phyloP scores from a whole-genome alignment of 2,329 filamentous ascomycete genomes.

The Biscogniauxia marginata region DNA sequence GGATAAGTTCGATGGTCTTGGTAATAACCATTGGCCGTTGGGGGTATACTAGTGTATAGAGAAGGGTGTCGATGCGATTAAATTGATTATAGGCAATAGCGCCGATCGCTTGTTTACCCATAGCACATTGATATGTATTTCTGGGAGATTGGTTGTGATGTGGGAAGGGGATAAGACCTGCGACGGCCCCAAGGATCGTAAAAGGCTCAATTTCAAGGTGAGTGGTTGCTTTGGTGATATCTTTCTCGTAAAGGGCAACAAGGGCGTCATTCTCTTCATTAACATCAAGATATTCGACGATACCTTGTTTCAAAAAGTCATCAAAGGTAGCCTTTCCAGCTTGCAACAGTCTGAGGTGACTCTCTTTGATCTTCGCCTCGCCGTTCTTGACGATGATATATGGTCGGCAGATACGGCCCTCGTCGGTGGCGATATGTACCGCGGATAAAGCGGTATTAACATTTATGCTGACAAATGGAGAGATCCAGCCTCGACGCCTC shows the following conservation, averaged over 20 bases:
- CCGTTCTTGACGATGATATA: conserved; percentile 93
- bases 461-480: conserved; percentile 94
- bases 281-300: conserved; percentile 95
- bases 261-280: conserved; percentile 98
- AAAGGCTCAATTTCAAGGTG: conserved; percentile 98
- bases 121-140: conserved; percentile 99
- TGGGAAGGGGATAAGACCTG: conserved; percentile 93
- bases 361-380: conserved; percentile 73
- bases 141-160: conserved; percentile 98
- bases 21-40: conserved; percentile 98
- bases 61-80: conserved; percentile 89
- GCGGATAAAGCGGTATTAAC: conserved; percentile 91
- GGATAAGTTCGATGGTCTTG: conserved; percentile 92
- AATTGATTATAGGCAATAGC: conserved; percentile 98
- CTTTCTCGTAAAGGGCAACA: conserved; percentile 83
- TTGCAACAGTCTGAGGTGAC: conserved; percentile 78
- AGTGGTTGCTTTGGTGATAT: conserved; percentile 80
- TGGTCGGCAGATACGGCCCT: conserved; percentile 92
- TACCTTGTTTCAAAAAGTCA: conserved; percentile 83
- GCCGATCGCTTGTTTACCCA: conserved; percentile 99
- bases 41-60: conserved; percentile 96
- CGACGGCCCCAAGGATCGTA: conserved; percentile 91
- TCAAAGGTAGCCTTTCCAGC: conserved; percentile 87
- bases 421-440: conserved; percentile 94
- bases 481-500: conserved; percentile 85